A percentile compares a stretch with the other conserved stretches of the same genome.
Evolutionary conservation across 495 filamentous ascomycete species (phyloP).

Genomic region (Neurospora tetrasperma): DNA sequence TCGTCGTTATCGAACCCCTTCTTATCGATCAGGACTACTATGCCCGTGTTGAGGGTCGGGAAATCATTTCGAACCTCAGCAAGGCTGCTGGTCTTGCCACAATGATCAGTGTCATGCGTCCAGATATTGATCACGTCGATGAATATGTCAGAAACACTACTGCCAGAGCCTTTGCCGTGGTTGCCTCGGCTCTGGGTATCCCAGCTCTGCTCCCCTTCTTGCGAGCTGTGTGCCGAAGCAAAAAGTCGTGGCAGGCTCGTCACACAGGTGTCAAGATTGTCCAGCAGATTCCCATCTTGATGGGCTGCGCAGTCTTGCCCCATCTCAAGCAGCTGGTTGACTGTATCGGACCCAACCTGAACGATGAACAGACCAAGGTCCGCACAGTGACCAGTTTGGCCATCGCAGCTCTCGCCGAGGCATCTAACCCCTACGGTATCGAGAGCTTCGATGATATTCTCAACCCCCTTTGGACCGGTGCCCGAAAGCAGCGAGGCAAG

Average conservation of each 20-base stretch:
- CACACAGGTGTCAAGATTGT: constrained; percentile 99
- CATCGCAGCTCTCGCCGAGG: constrained; percentile 92
- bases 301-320: constrained; percentile 95
- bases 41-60: constrained; percentile 92
- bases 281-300: constrained; percentile 98
- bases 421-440: constrained; percentile 96
- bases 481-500: constrained; percentile 91
- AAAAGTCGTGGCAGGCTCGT: constrained; percentile 97
- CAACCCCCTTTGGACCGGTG: constrained; percentile 94
- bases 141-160: constrained; percentile 99
- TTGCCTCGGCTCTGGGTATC: constrained; percentile 93
- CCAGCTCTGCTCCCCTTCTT: constrained; percentile 92
- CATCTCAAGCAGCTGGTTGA: constrained; percentile 95
- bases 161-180: constrained; percentile 92
- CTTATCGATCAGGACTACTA: constrained; percentile 99
- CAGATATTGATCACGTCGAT: constrained; percentile 96
- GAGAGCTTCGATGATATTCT: constrained; percentile 97
- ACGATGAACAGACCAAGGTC: constrained; percentile 96
- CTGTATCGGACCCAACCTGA: constrained; percentile 89
- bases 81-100: constrained; percentile 96
- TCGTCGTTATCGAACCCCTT: constrained; percentile 97
- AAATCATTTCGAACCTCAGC: constrained; percentile 95
- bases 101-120: constrained; percentile 99
- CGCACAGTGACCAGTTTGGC: constrained; percentile 91
- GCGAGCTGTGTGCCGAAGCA: constrained; percentile 88